phyloP scores from a whole-genome alignment of 306 rosid species.

The Cucumis hystrix region DNA sequence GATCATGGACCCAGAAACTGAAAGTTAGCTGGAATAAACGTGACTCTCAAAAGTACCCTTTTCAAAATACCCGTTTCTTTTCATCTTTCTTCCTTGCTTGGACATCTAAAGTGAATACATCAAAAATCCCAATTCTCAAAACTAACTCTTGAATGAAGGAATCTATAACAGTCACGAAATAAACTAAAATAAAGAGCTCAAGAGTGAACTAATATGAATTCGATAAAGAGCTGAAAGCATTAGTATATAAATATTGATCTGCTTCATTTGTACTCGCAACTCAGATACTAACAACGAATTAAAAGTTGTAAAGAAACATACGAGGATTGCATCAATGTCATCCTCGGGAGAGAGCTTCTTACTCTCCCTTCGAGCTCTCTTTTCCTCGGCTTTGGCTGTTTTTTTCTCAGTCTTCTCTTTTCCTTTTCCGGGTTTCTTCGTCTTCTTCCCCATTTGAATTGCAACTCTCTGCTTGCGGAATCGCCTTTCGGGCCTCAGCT shows the following conservation, averaged over 20 bases:
- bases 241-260: background rate
- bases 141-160: background rate
- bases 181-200: too few species aligned
- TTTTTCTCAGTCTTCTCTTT: slow-evolving; percentile 87
- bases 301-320: slow-evolving; percentile 2
- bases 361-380: slow-evolving; percentile 70
- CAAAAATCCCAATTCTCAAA: background rate
- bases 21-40: background rate
- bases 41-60: background rate
- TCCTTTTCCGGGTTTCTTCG: slow-evolving; percentile 89
- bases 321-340: slow-evolving; percentile 91
- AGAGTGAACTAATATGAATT: background rate
- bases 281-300: background rate
- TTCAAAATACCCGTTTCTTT: background rate
- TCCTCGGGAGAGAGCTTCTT: slow-evolving; percentile 96
- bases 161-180: background rate
- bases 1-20: background rate
- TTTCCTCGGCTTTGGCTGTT: slow-evolving; percentile 77
- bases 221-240: background rate
- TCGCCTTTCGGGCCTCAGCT: background rate
- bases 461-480: background rate
- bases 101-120: background rate
- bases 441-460: slow-evolving; percentile 69
- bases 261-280: background rate
- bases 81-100: background rate